These are phyloP conservation scores for Saccharomycopsis microspora DNA, from an alignment of 805 yeast genomes.

Conservation along the genomic window DNA sequence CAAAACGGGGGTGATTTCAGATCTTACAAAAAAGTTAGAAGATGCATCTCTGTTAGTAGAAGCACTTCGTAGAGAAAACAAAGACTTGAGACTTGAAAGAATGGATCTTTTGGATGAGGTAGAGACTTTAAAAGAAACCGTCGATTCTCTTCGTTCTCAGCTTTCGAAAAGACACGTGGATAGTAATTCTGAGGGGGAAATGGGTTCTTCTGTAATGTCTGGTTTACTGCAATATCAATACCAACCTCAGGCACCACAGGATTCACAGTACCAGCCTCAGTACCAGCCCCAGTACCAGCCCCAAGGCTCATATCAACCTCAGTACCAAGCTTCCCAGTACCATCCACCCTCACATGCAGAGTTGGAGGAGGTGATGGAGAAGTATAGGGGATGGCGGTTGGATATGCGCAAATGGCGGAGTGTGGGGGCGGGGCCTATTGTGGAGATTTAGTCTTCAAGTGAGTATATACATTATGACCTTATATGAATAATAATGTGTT, in stretches of 20 bases:
- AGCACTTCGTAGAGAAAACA: conserved; percentile 24
- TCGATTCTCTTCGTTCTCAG: conserved; percentile 20
- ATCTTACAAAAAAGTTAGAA: conserved; percentile 23
- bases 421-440: conserved; percentile 51
- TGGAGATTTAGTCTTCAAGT: conserved; percentile 29
- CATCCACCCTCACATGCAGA: conserved; percentile 30
- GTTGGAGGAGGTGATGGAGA: conserved; percentile 44
- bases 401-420: conserved; percentile 81
- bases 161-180: conserved; percentile 20
- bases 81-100: conserved; percentile 24
- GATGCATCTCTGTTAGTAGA: conserved; percentile 29
- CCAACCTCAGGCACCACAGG: conserved; percentile 12
- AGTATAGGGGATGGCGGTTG: conserved; percentile 78
- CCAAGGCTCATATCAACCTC: conserved; percentile 13
- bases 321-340: conserved; percentile 12
- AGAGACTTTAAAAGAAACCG: conserved; percentile 21
- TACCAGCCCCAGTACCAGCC: conserved; percentile 11
- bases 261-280: conserved; percentile 18
- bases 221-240: conserved; percentile 6
- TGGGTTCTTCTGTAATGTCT: conserved; percentile 14
- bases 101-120: conserved; percentile 26
- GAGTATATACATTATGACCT: neutral
- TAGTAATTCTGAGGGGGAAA: conserved; percentile 12
- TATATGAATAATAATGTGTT: neutral
- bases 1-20: conserved; percentile 18